Base-by-base conservation (phyloP, 1,284 basidiomycete genomes). In the Cryptococcus sp. region DNA sequence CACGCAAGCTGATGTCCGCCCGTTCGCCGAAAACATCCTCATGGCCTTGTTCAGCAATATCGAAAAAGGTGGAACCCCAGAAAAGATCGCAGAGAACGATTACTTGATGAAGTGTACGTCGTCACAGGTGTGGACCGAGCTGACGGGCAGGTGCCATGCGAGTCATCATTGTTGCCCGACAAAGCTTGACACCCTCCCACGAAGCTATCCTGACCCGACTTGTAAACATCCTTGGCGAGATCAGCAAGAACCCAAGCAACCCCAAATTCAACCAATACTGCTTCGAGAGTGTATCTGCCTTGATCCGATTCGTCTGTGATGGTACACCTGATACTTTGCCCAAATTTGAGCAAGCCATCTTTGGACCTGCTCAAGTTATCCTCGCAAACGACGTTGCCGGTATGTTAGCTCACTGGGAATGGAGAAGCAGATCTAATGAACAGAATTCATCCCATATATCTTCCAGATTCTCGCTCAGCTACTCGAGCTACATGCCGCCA, bases 391-490 rank as follows among this genome's bases (percentile, higher is more conserved):
- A 98, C 61, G 91, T 98, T 24, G 86, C 90, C 60, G 89, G 91
- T 92, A 63, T 59, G 84, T 77, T 13, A 7, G 1, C 49, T 34
- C 7, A 25, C 21, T 28, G 7, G 34, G 21, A 1, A 16, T 40
- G 21, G 10, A 13, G n/a, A 11, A 19, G 19, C 45, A 28, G 19
- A 41, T 19, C 34, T 25, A n/a, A 10, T 7, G 4, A 18, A 4
- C 69, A 91, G 94, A 98, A 77, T 98, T 97, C 70, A 87, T 96
- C 48, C 94, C 94, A 1, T 99, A 94, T 71, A 88, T 91, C 48
- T 98, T 98, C 81, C 96, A 98, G 71, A 84, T 98, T 61, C 83
- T 98, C 28, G 88, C 92, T 0, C 94, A 98, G 72, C 91, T 98
- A 81, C 85, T 99, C 34, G 89, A 93, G 61, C 78, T 91, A 9